Evolutionary conservation across 2,329 filamentous ascomycete species (phyloP), one percentile per base, ranked within the genome.

Genomic region (Chalaropsis thielavioides): DNA sequence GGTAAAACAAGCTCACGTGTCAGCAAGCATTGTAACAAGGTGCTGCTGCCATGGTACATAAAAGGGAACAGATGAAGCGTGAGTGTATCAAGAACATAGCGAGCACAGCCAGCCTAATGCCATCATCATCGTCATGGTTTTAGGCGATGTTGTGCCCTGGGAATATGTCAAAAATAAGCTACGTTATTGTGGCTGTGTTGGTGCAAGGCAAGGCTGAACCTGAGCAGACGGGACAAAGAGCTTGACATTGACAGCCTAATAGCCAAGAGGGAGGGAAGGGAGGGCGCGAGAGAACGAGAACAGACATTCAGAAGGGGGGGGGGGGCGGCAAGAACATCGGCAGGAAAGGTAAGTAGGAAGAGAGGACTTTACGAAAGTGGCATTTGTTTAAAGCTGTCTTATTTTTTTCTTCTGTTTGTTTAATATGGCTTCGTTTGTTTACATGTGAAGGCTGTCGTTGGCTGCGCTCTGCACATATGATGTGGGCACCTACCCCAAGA

Each of bases 121-220:
- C 19, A 24, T 51, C 19, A 13, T 11, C 19, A n/a, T 35, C 17
- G 38, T 19, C 7, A 58, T n/a, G 24, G 13, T n/a, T 27, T 58
- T 31, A 17, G 51, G 27, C 27, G 51, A 58, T 27, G 27, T 19
- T 31, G 24, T 35, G 27, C 51, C 51, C 51, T 58, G 31, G 51
- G 27, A 58, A 46, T 35, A 38, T 58, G 51, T 58, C 51, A 58
- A 58, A 58, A 58, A 58, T 58, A 58, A 58, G 51, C 51, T 58
- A 58, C 51, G 51, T 58, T 58, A 58, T 58, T 58, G 51, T 17
- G 51, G 51, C 51, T 58, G 51, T 58, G 51, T 58, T 58, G 27
- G 13, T 58, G 24, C 51, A 24, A 38, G 51, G 17, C 51, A 58
- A 35, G 27, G 51, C 51, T 35, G 51, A 58, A n/a, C 51, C 19